Percentiles rank a stretch among this genome's conserved stretches.
Conservation (phyloP, 2,329 filamentous ascomycete genomes). For the Trichoderma hamatum region DNA sequence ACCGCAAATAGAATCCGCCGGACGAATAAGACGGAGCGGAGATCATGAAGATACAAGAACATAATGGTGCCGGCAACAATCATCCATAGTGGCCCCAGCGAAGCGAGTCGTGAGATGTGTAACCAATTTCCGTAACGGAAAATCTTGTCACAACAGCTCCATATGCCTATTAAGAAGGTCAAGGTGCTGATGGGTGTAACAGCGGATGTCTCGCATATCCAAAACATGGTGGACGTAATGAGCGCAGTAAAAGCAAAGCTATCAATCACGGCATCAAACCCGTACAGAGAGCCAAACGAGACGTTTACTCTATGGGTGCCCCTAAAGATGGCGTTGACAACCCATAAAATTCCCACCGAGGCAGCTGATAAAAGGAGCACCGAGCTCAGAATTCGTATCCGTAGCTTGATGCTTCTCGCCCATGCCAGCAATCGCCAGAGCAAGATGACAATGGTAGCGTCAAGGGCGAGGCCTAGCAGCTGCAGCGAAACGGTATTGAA, state of each 20-base stretch:
- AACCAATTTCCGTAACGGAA: slow-evolving; percentile 50
- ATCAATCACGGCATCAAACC: slow-evolving; percentile 54
- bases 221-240: slow-evolving; percentile 49
- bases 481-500: slow-evolving; percentile 47
- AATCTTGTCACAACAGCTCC: slow-evolving; percentile 43
- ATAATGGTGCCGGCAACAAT: slow-evolving; percentile 47
- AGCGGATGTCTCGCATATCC: slow-evolving; percentile 52
- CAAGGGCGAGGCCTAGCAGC: slow-evolving; percentile 48
- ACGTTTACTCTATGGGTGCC: slow-evolving; percentile 31
- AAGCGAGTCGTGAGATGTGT: slow-evolving; percentile 43
- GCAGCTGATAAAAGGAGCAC: slow-evolving; percentile 48
- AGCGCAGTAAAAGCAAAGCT: slow-evolving; percentile 50
- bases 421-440: slow-evolving; percentile 57
- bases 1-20: slow-evolving; percentile 46
- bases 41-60: slow-evolving; percentile 49
- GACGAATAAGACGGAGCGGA: slow-evolving; percentile 49
- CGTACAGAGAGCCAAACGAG: slow-evolving; percentile 49
- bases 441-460: slow-evolving; percentile 51
- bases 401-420: slow-evolving; percentile 51
- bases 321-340: slow-evolving; percentile 38
- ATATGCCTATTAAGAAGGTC: slow-evolving; percentile 48
- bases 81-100: slow-evolving; percentile 45
- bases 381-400: slow-evolving; percentile 50
- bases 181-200: slow-evolving; percentile 48
- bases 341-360: slow-evolving; percentile 44